phyloP scores from a whole-genome alignment of 306 rosid genomes.

The Oxytropis ochrocephala region DNA sequence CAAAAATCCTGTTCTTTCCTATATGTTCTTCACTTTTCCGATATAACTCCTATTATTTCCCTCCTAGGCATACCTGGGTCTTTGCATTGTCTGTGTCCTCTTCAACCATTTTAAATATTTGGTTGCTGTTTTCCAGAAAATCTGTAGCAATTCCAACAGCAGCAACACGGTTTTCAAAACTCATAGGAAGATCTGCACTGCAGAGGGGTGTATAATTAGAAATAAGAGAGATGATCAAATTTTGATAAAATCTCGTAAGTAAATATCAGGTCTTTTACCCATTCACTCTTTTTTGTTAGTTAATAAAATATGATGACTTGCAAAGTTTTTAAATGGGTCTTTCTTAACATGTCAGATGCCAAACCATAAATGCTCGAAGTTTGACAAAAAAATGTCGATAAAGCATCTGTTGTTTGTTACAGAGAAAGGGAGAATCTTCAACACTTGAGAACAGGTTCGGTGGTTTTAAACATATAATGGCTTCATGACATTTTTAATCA shows the following conservation, averaged over 20 bases:
- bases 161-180: constrained; percentile 87
- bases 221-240: constrained; percentile 17
- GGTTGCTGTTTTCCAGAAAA: constrained; percentile 68
- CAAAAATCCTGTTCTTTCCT: constrained; percentile 3
- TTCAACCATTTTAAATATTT: constrained; percentile 74
- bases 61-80: constrained; percentile 67
- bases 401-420: neutral
- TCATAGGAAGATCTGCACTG: constrained; percentile 98
- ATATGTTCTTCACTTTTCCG: neutral
- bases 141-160: constrained; percentile 92
- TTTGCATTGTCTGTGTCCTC: constrained; percentile 83
- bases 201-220: constrained; percentile 46
- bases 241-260: constrained; percentile 11
- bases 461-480: neutral
- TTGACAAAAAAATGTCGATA: neutral
- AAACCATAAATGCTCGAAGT: neutral
- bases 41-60: neutral
- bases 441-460: neutral
- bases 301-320: neutral
- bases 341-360: constrained; percentile 1
- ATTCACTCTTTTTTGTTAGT: neutral
- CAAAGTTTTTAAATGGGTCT: neutral
- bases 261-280: constrained; percentile 4
- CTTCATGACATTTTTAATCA: constrained; percentile 14
- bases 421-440: neutral